phyloP scores from a whole-genome alignment of 176 grass and related monocot species.

The Hordeum marinum region DNA sequence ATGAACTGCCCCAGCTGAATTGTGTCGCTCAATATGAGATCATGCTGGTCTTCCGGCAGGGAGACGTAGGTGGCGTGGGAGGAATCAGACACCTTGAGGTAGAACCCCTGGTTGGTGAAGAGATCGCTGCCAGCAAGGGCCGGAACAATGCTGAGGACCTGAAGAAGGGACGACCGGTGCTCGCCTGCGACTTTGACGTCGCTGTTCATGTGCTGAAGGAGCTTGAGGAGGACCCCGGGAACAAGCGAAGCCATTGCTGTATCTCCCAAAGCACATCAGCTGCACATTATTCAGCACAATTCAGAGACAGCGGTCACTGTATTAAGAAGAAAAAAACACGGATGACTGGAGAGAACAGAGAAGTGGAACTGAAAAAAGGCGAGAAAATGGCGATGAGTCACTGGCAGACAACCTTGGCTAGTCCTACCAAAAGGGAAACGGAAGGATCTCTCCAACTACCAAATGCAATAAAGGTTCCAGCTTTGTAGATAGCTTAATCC shows the following conservation, averaged over 20 bases:
- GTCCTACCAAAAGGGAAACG: slow-evolving; percentile 11
- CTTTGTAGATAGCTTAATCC: slow-evolving; percentile 30
- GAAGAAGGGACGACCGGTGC: slow-evolving; percentile 83
- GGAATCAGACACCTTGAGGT: slow-evolving; percentile 88
- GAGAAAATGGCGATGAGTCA: not conserved
- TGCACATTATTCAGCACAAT: slow-evolving; percentile 13
- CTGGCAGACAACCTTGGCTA: slow-evolving; percentile 11
- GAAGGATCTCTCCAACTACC: slow-evolving; percentile 28
- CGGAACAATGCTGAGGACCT: slow-evolving; percentile 88
- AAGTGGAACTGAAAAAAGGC: not conserved
- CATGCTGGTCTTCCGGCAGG: slow-evolving; percentile 67
- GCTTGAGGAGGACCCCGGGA: slow-evolving; percentile 81
- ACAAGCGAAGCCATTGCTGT: slow-evolving; percentile 72
- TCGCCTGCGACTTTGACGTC: slow-evolving; percentile 51
- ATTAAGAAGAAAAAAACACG: not conserved
- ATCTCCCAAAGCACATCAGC: slow-evolving; percentile 26
- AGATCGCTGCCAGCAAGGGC: slow-evolving; percentile 71
- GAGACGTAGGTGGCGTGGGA: slow-evolving; percentile 71
- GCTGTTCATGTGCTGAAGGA: slow-evolving; percentile 83
- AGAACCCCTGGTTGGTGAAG: slow-evolving; percentile 81
- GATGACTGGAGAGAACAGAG: not conserved
- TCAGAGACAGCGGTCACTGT: not conserved
- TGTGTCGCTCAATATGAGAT: slow-evolving; percentile 86
- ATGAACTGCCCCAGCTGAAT: slow-evolving; percentile 94
- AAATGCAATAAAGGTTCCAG: slow-evolving; percentile 21